phyloP scores from a whole-genome alignment of 495 filamentous ascomycete species.

The Neurospora tetraspora region DNA sequence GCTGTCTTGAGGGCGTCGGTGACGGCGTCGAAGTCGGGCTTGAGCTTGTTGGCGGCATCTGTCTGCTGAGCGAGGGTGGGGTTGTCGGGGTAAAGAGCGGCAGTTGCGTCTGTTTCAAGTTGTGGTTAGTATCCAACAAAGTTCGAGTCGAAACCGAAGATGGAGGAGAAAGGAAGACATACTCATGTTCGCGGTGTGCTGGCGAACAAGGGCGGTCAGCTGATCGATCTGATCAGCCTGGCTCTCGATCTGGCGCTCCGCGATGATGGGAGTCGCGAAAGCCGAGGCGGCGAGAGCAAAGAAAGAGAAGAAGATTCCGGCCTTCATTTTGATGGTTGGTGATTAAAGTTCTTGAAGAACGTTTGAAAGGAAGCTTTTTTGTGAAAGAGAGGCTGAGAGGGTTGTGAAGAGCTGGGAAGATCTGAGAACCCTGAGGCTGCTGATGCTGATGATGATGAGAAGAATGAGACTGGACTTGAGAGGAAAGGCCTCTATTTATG shows the following conservation, averaged over 20 bases:
- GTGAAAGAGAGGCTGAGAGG: neutral
- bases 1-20: conserved; percentile 20
- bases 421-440: neutral
- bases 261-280: conserved; percentile 23
- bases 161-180: conserved; percentile 1
- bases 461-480: neutral
- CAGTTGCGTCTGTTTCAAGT: conserved; percentile 13
- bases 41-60: conserved; percentile 17
- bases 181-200: conserved; percentile 29
- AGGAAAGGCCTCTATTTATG: neutral
- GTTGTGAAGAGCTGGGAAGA: neutral
- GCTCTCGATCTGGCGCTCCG: conserved; percentile 17
- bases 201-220: conserved; percentile 18
- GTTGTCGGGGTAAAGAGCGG: conserved; percentile 17
- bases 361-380: neutral
- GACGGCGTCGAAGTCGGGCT: conserved; percentile 25
- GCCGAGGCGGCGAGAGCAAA: conserved; percentile 25
- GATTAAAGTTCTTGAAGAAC: neutral
- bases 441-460: neutral
- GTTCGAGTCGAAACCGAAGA: neutral
- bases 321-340: conserved; percentile 25
- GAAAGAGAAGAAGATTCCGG: conserved; percentile 21
- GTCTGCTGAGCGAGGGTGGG: conserved; percentile 13
- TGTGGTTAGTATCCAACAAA: neutral
- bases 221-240: conserved; percentile 24